Base-by-base conservation (phyloP, 2,329 filamentous ascomycete genomes). In the Pseudocercospora vitis region DNA sequence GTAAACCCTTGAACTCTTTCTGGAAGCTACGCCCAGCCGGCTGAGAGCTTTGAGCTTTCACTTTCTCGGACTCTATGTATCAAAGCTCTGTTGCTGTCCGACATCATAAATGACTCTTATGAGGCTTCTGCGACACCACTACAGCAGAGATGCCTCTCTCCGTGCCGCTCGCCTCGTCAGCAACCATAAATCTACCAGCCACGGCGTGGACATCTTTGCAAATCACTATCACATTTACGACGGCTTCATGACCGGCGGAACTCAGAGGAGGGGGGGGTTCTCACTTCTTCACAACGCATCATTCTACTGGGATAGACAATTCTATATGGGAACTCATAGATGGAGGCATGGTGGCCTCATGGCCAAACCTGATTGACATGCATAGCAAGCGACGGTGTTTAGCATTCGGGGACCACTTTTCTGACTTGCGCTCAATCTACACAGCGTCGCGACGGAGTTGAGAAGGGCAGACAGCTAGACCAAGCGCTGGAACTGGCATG, bases 381-480 rank as follows among this genome's bases (percentile, higher is more conserved):
- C 37, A 42, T 42, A 42, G 37, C 37, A 42, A 42, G 37, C 19
- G 21, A n/a, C 37, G 37, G 37, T 24, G 37, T 42, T 42, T 3
- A 42, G 37, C 37, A 42, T 42, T 23, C 9, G 24, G 19, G 37
- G 37, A 26, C 18, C 18, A 26, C 7, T 14, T 26, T 42, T 7
- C 3, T 26, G 5, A 21, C 2, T 42, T 42, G 21, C 37, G 14
- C 24, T 42, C 18, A 42, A 42, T 42, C 24, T 9, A 42, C 11
- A 42, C 24, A 23, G 37, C 37, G 24, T 42, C 24, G 37, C 37
- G 37, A 42, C 8, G 37, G 37, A 42, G 37, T 42, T 42, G 37
- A 21, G 24, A 9, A 23, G 21, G 9, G 16, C 7, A n/a, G 18
- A 24, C 1, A 42, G 37, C 37, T 42, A 7, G 37, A 42, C 37